Evolutionary conservation across 176 grass and related monocot genomes (phyloP).

Genomic region (Avena eriantha): DNA sequence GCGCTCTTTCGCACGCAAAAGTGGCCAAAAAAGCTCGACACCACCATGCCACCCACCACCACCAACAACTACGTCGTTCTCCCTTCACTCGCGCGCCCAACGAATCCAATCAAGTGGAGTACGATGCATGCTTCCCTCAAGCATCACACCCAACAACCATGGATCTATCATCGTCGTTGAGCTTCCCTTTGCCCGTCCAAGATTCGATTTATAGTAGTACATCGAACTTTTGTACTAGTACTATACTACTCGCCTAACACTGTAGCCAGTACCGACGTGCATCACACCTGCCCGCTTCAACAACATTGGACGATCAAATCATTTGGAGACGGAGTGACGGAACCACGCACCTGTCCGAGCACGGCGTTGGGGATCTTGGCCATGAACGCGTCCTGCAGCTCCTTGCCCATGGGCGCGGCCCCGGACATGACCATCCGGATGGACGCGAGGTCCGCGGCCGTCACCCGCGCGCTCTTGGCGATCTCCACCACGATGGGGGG

Average conservation of each 20-base stretch:
- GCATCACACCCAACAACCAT: slow-evolving; percentile 12
- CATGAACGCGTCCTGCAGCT: slow-evolving; percentile 89
- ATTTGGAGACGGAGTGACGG: not conserved
- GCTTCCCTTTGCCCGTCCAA: not conserved
- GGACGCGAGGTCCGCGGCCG: slow-evolving; percentile 62
- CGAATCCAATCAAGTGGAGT: not conserved
- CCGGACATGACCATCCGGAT: slow-evolving; percentile 93
- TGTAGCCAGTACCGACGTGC: not conserved
- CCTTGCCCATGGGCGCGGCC: slow-evolving; percentile 86
- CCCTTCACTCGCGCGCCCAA: not conserved
- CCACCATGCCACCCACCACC: slow-evolving; percentile 35
- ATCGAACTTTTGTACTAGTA: not conserved
- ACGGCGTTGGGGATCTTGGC: slow-evolving; percentile 87
- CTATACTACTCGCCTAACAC: not conserved
- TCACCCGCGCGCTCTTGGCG: slow-evolving; percentile 78
- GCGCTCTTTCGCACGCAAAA: slow-evolving; percentile 23
- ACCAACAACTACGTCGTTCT: slow-evolving; percentile 24
- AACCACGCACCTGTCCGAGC: slow-evolving; percentile 63
- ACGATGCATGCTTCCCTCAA: not conserved
- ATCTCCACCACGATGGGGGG: slow-evolving; percentile 95
- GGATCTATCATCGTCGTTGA: not conserved
- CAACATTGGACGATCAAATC: not conserved
- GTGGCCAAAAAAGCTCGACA: slow-evolving; percentile 31
- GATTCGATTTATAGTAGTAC: not conserved
- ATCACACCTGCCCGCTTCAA: slow-evolving; percentile 12